phyloP scores from a whole-genome alignment of 768 basidiomycete species.

The Daedaleopsis sinensis region DNA sequence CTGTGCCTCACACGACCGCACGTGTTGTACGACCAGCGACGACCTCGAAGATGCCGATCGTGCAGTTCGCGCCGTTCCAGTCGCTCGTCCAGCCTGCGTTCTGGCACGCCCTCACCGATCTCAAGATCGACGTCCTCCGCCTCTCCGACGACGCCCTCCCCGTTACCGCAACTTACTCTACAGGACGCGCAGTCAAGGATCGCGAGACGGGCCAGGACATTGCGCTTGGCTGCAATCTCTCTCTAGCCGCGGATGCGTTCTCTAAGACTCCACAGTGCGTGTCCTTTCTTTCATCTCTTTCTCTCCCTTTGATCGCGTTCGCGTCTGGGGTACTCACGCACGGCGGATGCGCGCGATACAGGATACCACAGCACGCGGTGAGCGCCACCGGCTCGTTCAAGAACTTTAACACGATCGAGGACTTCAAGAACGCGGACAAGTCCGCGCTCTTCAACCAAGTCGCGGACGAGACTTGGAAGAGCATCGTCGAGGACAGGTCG shows the following conservation, averaged over 20 bases:
- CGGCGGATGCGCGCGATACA: constrained; percentile 24
- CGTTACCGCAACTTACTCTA: constrained; percentile 66
- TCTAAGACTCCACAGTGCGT: constrained; percentile 48
- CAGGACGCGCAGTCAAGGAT: constrained; percentile 75
- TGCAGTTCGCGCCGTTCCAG: constrained; percentile 89
- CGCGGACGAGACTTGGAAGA: constrained; percentile 77
- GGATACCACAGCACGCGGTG: constrained; percentile 52
- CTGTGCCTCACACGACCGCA: neutral
- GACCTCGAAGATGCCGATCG: constrained; percentile 46
- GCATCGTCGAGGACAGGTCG: constrained; percentile 54
- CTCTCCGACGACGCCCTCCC: constrained; percentile 74
- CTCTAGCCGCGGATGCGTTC: constrained; percentile 69
- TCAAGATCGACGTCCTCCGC: constrained; percentile 91
- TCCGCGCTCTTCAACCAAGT: constrained; percentile 77
- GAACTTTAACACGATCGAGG: constrained; percentile 97
- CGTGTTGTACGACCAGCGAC: neutral
- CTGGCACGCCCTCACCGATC: constrained; percentile 86
- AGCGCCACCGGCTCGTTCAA: constrained; percentile 70
- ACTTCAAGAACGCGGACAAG: constrained; percentile 91
- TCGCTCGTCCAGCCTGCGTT: constrained; percentile 89
- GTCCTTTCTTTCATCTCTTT: neutral
- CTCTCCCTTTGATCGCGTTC: too few relatives aligned
- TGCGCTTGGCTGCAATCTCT: constrained; percentile 68
- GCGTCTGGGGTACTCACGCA: too few relatives aligned
- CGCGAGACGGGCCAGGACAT: constrained; percentile 76